Percentiles rank a stretch among this genome's conserved stretches.
Conservation (phyloP, 2,329 filamentous ascomycete genomes). For the Epichloe glyceriae region DNA sequence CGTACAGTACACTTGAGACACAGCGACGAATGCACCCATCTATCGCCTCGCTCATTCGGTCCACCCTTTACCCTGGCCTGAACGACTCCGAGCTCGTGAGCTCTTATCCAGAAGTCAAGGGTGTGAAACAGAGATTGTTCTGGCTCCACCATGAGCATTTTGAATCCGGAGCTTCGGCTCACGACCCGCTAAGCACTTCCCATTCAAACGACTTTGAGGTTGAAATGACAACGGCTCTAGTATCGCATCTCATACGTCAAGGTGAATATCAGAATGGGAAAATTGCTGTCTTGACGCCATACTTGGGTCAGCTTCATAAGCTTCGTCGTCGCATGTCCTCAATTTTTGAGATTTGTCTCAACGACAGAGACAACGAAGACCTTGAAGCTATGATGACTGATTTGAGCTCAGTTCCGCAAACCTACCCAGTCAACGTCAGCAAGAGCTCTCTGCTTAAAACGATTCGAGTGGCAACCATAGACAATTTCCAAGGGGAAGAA, state of each 20-base stretch:
- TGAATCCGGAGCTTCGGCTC: constrained; percentile 24
- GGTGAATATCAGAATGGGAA: constrained; percentile 45
- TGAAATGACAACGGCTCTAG: constrained; percentile 47
- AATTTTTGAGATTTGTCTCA: constrained; percentile 48
- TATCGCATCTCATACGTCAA: constrained; percentile 53
- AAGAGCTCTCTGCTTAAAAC: constrained; percentile 27
- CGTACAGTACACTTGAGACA: constrained; percentile 32
- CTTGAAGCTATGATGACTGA: not conserved
- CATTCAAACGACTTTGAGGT: constrained; percentile 48
- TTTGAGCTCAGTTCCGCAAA: not conserved
- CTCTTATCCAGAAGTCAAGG: constrained; percentile 34
- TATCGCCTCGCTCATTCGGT: constrained; percentile 44
- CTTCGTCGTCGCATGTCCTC: constrained; percentile 31
- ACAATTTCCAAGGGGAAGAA: constrained; percentile 71
- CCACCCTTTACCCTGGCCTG: constrained; percentile 43
- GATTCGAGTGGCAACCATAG: constrained; percentile 50
- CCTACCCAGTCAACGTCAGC: not conserved
- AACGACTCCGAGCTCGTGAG: constrained; percentile 31
- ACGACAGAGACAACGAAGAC: constrained; percentile 43
- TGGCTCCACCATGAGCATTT: constrained; percentile 47
- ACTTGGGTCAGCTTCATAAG: constrained; percentile 42
- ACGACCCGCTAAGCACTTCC: constrained; percentile 28
- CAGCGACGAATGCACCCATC: constrained; percentile 55
- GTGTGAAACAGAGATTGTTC: constrained; percentile 40
- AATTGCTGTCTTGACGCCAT: constrained; percentile 60